Base-by-base conservation (phyloP, 805 yeast species). In the Lipomyces orientalis region DNA sequence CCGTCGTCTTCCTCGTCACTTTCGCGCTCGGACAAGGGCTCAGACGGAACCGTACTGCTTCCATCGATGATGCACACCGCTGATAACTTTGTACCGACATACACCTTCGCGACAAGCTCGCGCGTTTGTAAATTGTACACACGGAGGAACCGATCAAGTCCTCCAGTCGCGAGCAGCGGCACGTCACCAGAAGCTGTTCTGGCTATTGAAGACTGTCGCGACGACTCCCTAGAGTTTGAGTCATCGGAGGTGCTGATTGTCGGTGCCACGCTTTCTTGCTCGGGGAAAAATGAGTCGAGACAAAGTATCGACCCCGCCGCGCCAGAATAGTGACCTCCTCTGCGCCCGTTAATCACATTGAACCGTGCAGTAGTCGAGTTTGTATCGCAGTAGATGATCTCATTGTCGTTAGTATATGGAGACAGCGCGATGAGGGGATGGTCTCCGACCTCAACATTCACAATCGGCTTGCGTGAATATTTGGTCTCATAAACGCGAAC, bases 111-210 rank as follows among this genome's bases (percentile, higher is more conserved):
- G 9, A 86, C 78, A 60, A 86, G 81, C 56, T 85, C 85, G 61
- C 96, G 83, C 0, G 87, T 79, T 1, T 79, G 79, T 4, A 87
- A 76, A 68, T 92, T 89, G 78, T 85, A 94, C 2, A 90, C 91
- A 66, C 97, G 84, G 34, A 91, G 82, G 74, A 92, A 94, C 74
- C 97, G 84, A 75, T 95, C 99, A 29, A 93, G 83, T 0, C 97
- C 97, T 56, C 97, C 98, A 22, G 91, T 83, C 1, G 88, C 87
- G 7, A 93, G 74, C 35, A 89, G 75, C 10, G 64, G 64, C 31
- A 34, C 46, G 4, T 37, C n/a, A 4, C 55, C 9, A 82, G 81
- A 4, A 80, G 10, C 64, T 49, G 35, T 25, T 54, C 57, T 54
- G 0, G 60, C 37, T n/a, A 12, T 12, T 25, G 33, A 22, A 16